These are phyloP conservation scores for Lithospermum erythrorhizon DNA, from an alignment of 257 asterid genomes.

Conservation along the genomic window DNA sequence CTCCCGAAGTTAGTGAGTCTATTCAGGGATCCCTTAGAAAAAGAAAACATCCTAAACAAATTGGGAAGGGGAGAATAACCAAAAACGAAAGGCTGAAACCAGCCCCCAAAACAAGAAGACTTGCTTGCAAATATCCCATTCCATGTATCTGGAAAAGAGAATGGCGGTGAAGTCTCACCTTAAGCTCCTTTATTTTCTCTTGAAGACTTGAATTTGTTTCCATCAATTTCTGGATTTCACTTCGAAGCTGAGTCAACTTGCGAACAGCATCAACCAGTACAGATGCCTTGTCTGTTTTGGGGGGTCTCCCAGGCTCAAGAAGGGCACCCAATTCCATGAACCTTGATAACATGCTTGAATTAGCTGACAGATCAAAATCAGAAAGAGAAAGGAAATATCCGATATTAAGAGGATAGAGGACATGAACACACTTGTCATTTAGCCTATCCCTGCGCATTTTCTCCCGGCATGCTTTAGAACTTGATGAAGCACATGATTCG, in stretches of 20 bases:
- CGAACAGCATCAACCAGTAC: constrained; percentile 80
- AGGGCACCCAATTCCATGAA: constrained; percentile 71
- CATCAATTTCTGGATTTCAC: constrained; percentile 75
- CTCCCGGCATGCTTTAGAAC: constrained; percentile 96
- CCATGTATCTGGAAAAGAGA: neutral
- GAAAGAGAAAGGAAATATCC: neutral
- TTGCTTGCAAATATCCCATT: too few species aligned
- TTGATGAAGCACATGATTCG: constrained; percentile 48
- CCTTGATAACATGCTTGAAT: constrained; percentile 26
- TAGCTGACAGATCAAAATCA: neutral
- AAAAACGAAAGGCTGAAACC: too few species aligned
- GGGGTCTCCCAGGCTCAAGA: constrained; percentile 91
- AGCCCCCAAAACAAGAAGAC: too few species aligned
- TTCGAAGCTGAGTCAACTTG: constrained; percentile 69
- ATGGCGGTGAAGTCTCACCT: constrained; percentile 27
- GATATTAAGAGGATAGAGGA: constrained; percentile 1
- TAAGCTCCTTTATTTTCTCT: constrained; percentile 82
- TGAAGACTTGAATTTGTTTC: constrained; percentile 62
- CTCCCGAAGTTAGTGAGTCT: too few species aligned
- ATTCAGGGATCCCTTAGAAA: too few species aligned
- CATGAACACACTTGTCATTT: constrained; percentile 58
- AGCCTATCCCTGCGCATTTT: constrained; percentile 80
- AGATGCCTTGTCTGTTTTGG: constrained; percentile 83
- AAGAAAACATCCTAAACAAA: too few species aligned
- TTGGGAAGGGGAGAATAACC: too few species aligned